A percentile compares a stretch with the other conserved stretches of the same genome.
phyloP scores from a whole-genome alignment of 768 basidiomycete genomes.

The Lentinula boryana region DNA sequence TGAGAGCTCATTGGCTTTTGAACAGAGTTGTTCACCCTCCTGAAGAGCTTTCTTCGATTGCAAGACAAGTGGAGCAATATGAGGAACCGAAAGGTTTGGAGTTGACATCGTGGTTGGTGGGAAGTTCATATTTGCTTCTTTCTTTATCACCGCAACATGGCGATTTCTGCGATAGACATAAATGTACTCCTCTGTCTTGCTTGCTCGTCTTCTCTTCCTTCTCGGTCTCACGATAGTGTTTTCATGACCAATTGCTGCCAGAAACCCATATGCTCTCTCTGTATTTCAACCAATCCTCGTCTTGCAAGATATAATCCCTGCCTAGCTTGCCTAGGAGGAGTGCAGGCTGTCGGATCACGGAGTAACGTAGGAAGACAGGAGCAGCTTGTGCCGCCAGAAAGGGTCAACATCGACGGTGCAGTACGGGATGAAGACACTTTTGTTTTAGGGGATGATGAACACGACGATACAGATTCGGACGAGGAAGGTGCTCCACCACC shows the following conservation, averaged over 20 bases:
- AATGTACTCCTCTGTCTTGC: conserved; percentile 47
- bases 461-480: conserved; percentile 32
- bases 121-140: neutral
- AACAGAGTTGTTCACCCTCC: conserved; percentile 71
- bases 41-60: conserved; percentile 82
- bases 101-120: neutral
- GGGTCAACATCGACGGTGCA: conserved; percentile 43
- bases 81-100: conserved; percentile 36
- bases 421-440: conserved; percentile 59
- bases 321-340: conserved; percentile 58
- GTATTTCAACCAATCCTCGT: conserved; percentile 55
- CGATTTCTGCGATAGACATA: neutral
- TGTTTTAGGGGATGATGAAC: conserved; percentile 59
- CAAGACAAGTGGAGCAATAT: conserved; percentile 69
- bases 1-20: conserved; percentile 56
- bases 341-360: conserved; percentile 28
- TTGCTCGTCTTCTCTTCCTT: conserved; percentile 54
- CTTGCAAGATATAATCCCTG: conserved; percentile 68
- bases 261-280: conserved; percentile 58
- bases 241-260: conserved; percentile 61
- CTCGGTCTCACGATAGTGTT: conserved; percentile 18
- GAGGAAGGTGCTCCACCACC: conserved; percentile 5
- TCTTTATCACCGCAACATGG: neutral
- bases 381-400: neutral
- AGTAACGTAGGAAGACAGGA: neutral